Evolutionary conservation across 192 early-diverging fungal genomes (phyloP), one percentile per base, ranked within the genome.

Genomic region (Coemansia guatemalensis): DNA sequence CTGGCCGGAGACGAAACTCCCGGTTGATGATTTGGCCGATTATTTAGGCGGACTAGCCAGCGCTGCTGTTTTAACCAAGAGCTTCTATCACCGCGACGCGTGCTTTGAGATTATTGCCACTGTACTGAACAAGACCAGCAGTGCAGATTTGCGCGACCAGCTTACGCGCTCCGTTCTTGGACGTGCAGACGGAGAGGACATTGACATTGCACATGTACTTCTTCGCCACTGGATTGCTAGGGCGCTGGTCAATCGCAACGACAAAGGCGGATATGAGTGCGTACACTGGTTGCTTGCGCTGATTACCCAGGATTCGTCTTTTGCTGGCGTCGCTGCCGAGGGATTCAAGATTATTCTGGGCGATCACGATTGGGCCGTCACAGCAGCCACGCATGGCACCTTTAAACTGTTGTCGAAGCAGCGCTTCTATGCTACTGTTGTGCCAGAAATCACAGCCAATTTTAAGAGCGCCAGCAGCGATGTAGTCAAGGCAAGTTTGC

Each of bases 361-460:
- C n/a, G 88, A 89, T 35, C 84, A 88, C 63, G 60, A 71, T 21
- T 83, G 88, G 71, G 83, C 87, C 1, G 82, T 95, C 57, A 92
- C 91, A 35, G 87, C 88, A 48, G 58, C 81, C 22, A 81, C 85
- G 0, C 71, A 71, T 33, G 65, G 69, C 12, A 53, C 65, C 54
- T 51, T 81, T 11, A 82, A 88, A 82, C 67, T 90, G 14, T 70
- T 99, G 22, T 89, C 89, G 66, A 92, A 92, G 71, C 95, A 97
- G 69, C 78, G 89, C 23, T 90, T 96, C 62, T 96, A 93, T 67
- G 85, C 88, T 32, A 85, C 85, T 35, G 90, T 88, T 54, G 69
- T 96, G 12, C 92, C 89, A 18, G 81, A 81, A 32, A 73, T 93
- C 21, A 85, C 90, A 1, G 21, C 74, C 2, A 76, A 85, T 1